Percentiles rank a stretch among this genome's conserved stretches.
Conservation (phyloP, 78 protist genomes). For the Dictyostelium capitatum region DNA sequence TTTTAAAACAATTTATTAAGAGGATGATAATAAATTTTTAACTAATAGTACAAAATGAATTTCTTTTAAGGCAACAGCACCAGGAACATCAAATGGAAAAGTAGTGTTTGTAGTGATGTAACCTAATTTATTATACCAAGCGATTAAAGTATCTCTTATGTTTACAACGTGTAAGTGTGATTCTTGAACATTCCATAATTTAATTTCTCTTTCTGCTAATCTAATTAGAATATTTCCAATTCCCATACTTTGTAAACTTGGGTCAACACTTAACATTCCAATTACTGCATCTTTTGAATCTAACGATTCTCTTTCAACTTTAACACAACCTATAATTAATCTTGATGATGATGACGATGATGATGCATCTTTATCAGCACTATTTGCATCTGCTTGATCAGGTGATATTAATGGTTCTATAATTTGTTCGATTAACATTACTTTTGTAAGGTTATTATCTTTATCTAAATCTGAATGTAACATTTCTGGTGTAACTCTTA, state of each 20-base stretch:
- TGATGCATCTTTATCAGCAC: not conserved
- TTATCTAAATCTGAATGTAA: not conserved
- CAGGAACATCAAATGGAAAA: not conserved
- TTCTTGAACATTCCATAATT: not conserved
- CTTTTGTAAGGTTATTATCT: not conserved
- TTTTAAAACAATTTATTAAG: no score
- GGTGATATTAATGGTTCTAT: not conserved
- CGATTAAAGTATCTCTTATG: not conserved
- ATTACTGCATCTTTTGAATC: not conserved
- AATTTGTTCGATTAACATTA: constrained; percentile 20
- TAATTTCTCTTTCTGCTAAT: constrained; percentile 34
- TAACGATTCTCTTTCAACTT: constrained; percentile 44
- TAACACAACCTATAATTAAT: constrained; percentile 36
- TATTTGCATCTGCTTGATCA: not conserved
- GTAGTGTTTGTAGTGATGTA: not conserved
- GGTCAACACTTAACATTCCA: constrained; percentile 69
- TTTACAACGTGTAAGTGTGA: constrained; percentile 36
- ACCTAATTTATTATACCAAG: constrained; percentile 40
- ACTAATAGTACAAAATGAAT: constrained; percentile 10
- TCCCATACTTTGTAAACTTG: constrained; percentile 32
- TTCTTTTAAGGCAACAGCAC: not conserved
- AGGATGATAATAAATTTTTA: not conserved
- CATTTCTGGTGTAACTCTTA: not conserved
- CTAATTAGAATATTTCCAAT: constrained; percentile 29
- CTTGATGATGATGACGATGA: not conserved